Percentiles rank a stretch among this genome's conserved stretches.
Evolutionary conservation across 2,329 filamentous ascomycete genomes (phyloP).

Genomic region (Diaporthe velutina): DNA sequence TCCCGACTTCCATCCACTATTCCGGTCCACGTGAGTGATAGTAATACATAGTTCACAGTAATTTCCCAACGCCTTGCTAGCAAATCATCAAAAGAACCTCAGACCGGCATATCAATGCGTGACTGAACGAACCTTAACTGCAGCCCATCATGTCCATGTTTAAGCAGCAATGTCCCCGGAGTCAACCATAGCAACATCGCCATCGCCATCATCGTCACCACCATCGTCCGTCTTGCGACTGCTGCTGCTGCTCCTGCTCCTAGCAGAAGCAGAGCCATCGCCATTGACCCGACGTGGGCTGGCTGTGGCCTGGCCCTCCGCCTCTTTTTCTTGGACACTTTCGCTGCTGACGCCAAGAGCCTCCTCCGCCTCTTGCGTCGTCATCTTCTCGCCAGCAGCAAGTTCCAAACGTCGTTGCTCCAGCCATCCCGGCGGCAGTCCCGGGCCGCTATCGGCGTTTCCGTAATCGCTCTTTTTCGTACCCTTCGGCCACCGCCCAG

Average conservation of each 20-base stretch:
- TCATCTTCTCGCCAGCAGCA: slow-evolving; percentile 36
- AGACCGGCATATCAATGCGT: slow-evolving; percentile 15
- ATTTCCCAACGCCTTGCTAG: slow-evolving; percentile 40
- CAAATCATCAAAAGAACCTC: slow-evolving; percentile 27
- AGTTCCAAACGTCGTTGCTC: slow-evolving; percentile 47
- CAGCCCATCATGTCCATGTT: slow-evolving; percentile 15
- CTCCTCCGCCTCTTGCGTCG: slow-evolving; percentile 45
- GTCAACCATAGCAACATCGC: slow-evolving; percentile 45
- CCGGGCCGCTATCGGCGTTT: slow-evolving; percentile 74
- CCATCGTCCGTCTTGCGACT: slow-evolving; percentile 28
- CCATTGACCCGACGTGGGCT: slow-evolving; percentile 39
- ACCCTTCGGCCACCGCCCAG: slow-evolving; percentile 76
- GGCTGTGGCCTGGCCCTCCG: slow-evolving; percentile 43
- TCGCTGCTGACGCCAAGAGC: slow-evolving; percentile 48
- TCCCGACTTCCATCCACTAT: background rate
- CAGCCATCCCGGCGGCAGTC: slow-evolving; percentile 70
- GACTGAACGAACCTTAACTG: background rate
- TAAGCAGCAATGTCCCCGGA: slow-evolving; percentile 37
- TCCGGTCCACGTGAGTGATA: background rate
- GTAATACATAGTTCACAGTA: slow-evolving; percentile 29
- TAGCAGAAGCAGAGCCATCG: slow-evolving; percentile 44
- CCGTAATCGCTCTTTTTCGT: slow-evolving; percentile 78
- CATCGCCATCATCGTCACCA: slow-evolving; percentile 35
- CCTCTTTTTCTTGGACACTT: slow-evolving; percentile 53
- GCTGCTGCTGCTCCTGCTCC: slow-evolving; percentile 40